These are phyloP conservation scores for Rhodotorula diobovata DNA, from an alignment of 768 basidiomycete genomes.

Conservation along the genomic window DNA sequence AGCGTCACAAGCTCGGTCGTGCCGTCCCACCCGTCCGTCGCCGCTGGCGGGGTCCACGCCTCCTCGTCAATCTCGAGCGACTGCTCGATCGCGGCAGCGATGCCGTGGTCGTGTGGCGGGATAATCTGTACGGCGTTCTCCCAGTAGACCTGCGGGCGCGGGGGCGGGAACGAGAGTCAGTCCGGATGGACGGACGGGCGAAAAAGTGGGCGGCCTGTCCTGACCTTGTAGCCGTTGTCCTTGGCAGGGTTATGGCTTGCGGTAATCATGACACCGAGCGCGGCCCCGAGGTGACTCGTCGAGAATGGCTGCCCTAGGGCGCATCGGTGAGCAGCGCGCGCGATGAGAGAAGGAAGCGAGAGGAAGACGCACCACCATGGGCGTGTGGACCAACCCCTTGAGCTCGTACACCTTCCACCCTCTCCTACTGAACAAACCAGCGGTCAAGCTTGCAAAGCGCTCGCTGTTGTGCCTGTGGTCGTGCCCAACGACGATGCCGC, in stretches of 20 bases:
- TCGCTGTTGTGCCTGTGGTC: constrained; percentile 79
- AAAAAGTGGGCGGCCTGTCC: too few species aligned
- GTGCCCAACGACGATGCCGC: constrained; percentile 77
- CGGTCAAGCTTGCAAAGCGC: constrained; percentile 70
- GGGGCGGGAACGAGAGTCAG: not conserved
- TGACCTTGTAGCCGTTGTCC: constrained; percentile 83
- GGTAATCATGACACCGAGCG: constrained; percentile 86
- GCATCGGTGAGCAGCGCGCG: not conserved
- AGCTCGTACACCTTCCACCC: constrained; percentile 68
- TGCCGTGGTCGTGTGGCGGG: constrained; percentile 72
- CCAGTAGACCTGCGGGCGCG: constrained; percentile 24
- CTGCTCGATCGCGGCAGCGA: constrained; percentile 60
- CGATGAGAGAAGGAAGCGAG: not conserved
- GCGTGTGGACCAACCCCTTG: constrained; percentile 67
- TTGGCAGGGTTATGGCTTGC: constrained; percentile 83
- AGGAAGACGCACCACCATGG: constrained; percentile 35
- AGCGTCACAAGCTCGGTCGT: constrained; percentile 54
- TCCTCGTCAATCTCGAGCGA: constrained; percentile 56
- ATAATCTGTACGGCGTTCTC: constrained; percentile 60
- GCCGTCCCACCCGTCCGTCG: constrained; percentile 48
- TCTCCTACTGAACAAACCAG: constrained; percentile 62
- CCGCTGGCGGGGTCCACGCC: constrained; percentile 50
- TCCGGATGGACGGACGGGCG: not conserved
- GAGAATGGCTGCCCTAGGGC: constrained; percentile 57
- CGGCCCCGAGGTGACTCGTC: constrained; percentile 62